phyloP scores from a whole-genome alignment of 139 green algal species.

The Parachlorella kessleri region DNA sequence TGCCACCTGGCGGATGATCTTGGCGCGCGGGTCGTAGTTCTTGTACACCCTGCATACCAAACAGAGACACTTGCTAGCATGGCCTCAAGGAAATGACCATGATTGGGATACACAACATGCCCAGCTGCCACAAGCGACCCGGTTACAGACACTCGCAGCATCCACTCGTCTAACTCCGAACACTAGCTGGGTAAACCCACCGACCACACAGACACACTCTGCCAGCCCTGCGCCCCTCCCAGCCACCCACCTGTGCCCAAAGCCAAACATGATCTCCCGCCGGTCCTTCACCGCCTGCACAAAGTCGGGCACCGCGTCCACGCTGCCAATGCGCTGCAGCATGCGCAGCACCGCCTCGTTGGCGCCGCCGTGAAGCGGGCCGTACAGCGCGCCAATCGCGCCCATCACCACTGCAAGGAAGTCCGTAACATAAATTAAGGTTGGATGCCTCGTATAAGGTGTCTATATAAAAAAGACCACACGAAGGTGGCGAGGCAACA shows the following conservation, averaged over 20 bases:
- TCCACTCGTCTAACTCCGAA: no score
- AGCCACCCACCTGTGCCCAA: conserved; percentile 79
- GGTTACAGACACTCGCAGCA: no score
- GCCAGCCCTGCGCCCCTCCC: background rate
- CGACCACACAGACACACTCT: background rate
- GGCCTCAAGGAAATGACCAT: no score
- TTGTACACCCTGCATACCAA: conserved; percentile 98
- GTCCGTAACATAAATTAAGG: no score
- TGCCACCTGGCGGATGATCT: conserved; percentile 85
- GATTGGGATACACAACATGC: no score
- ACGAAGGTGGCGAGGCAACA: no score
- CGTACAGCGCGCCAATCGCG: conserved; percentile 97
- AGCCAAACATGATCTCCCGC: conserved; percentile 94
- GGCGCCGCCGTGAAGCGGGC: conserved; percentile 95
- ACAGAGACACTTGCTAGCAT: no score
- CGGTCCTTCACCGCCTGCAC: conserved; percentile 74
- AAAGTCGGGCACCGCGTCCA: conserved; percentile 78
- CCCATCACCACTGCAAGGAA: conserved; percentile 30
- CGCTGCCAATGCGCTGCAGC: conserved; percentile 90
- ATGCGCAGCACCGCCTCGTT: conserved; percentile 99
- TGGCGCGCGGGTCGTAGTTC: conserved; percentile 98
- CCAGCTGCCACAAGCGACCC: no score
- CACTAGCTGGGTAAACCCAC: no score
- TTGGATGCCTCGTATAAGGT: no score
- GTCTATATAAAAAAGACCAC: no score